These are phyloP conservation scores for Boletus bicolor DNA, from an alignment of 768 basidiomycete genomes.

Conservation along the genomic window DNA sequence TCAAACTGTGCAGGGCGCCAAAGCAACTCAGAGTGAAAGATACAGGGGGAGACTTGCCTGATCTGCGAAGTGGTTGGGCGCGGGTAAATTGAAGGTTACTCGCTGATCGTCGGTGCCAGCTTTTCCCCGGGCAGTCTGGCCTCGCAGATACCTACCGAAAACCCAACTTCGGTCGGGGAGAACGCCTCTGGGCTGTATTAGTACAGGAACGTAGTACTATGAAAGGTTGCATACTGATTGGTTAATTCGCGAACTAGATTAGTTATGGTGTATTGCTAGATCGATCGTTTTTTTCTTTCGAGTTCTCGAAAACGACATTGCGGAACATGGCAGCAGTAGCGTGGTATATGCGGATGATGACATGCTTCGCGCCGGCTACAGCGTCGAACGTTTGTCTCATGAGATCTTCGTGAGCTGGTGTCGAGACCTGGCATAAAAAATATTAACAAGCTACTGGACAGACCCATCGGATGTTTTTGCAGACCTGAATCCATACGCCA, in stretches of 20 bases:
- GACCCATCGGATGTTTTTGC: slow-evolving; percentile 23
- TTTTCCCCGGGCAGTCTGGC: slow-evolving; percentile 87
- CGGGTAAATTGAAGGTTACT: slow-evolving; percentile 97
- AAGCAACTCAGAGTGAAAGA: neutral
- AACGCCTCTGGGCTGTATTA: slow-evolving; percentile 99
- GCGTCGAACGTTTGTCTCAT: slow-evolving; percentile 88
- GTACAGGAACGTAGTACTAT: slow-evolving; percentile 88
- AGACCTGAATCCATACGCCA: slow-evolving; percentile 95
- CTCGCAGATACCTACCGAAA: slow-evolving; percentile 89
- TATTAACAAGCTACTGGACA: slow-evolving; percentile 1
- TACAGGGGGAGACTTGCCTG: slow-evolving; percentile 51
- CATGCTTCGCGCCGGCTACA: slow-evolving; percentile 83
- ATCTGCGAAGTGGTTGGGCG: slow-evolving; percentile 98
- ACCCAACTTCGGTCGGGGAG: slow-evolving; percentile 95
- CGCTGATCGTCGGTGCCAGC: slow-evolving; percentile 78
- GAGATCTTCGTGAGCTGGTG: slow-evolving; percentile 93
- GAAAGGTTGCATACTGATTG: slow-evolving; percentile 77
- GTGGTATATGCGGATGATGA: slow-evolving; percentile 99
- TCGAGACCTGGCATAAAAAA: slow-evolving; percentile 67
- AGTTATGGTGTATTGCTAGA: slow-evolving; percentile 87
- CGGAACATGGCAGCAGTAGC: slow-evolving; percentile 94
- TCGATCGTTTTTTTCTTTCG: slow-evolving; percentile 87
- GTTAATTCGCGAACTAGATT: slow-evolving; percentile 81
- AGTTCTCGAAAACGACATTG: slow-evolving; percentile 89
- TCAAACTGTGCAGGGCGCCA: slow-evolving; percentile 62